A percentile compares a stretch with the other conserved stretches of the same genome.
Conservation (phyloP, 306 rosid genomes). For the Acacia crassicarpa region DNA sequence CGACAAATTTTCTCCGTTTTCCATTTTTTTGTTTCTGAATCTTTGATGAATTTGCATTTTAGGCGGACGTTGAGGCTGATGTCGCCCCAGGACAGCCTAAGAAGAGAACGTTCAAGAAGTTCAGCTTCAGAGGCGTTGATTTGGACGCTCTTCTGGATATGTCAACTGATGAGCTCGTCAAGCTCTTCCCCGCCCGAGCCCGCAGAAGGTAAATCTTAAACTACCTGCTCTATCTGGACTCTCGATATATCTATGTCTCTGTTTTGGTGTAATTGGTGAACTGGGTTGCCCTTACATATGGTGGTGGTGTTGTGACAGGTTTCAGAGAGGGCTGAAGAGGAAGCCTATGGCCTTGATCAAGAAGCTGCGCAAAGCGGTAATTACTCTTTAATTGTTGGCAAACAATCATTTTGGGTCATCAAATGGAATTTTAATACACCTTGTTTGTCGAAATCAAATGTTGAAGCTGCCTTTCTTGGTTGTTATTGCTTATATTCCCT, state of each 20-base stretch:
- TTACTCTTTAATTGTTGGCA: background rate
- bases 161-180: constrained; percentile 87
- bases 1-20: background rate
- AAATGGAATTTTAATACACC: background rate
- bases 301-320: constrained; percentile 36
- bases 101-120: constrained; percentile 94
- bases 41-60: background rate
- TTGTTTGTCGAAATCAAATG: background rate
- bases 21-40: background rate
- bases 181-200: constrained; percentile 83
- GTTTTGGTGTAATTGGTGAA: background rate
- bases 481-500: background rate
- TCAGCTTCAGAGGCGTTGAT: constrained; percentile 88
- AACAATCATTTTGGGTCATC: background rate
- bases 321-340: constrained; percentile 86
- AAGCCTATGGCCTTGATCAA: constrained; percentile 96
- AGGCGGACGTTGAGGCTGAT: constrained; percentile 51
- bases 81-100: constrained; percentile 61
- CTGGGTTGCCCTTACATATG: background rate
- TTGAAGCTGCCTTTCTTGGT: background rate
- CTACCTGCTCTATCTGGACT: background rate
- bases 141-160: constrained; percentile 88
- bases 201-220: constrained; percentile 63
- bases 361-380: constrained; percentile 96
- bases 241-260: too few species aligned